Evolutionary conservation across 306 rosid species (phyloP).

Genomic region (Pachyrhizus erosus): DNA sequence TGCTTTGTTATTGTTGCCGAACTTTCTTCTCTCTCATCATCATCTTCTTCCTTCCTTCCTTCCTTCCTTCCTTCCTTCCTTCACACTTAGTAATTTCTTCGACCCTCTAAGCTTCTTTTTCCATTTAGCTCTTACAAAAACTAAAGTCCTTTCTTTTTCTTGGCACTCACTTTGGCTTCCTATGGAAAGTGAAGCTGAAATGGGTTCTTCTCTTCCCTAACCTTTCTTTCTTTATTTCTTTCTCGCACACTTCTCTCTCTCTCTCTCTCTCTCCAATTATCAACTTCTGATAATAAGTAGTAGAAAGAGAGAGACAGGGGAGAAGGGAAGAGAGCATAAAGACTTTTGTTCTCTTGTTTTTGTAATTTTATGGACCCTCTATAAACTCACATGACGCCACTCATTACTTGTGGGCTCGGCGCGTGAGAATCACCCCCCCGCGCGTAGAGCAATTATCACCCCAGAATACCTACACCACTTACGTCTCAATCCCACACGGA

Average conservation of each 20-base stretch:
- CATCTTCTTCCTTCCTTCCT: slow-evolving; percentile 8
- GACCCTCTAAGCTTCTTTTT: background rate
- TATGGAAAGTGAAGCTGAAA: background rate
- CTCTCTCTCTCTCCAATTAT: slow-evolving; percentile 81
- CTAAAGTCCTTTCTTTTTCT: slow-evolving; percentile 13
- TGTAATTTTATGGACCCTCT: slow-evolving; percentile 54
- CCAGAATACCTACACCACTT: background rate
- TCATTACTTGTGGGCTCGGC: slow-evolving; percentile 33
- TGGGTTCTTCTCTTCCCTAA: slow-evolving; percentile 36
- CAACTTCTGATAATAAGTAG: slow-evolving; percentile 41
- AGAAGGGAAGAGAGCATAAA: slow-evolving; percentile 43
- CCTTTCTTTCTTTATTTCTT: slow-evolving; percentile 54
- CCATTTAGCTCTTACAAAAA: background rate
- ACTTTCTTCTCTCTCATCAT: slow-evolving; percentile 52
- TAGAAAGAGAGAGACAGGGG: background rate
- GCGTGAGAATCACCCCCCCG: background rate
- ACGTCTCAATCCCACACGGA: background rate
- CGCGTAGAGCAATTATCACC: slow-evolving; percentile 36
- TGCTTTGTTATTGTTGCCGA: slow-evolving; percentile 23
- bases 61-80: background rate
- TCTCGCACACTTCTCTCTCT: slow-evolving; percentile 56
- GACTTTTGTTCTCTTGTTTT: slow-evolving; percentile 67
- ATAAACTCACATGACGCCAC: slow-evolving; percentile 63
- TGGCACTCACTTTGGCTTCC: background rate
- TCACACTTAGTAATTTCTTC: background rate